Conservation (phyloP, 83 land plant species). For the Picea abies region DNA sequence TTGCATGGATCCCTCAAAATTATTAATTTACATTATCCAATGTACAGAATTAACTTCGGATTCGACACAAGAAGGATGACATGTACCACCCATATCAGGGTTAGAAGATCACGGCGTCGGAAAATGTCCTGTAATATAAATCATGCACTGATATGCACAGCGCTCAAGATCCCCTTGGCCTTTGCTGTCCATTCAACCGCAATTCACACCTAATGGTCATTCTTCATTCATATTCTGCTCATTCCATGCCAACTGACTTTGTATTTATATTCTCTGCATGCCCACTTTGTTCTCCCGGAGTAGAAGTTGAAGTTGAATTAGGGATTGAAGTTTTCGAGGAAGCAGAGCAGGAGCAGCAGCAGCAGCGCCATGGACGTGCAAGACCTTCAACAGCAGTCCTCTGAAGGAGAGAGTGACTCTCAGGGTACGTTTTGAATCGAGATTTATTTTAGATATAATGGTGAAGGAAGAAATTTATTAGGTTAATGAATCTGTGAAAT, state of each 20-base stretch:
- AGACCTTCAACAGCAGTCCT: neutral
- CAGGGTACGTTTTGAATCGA: neutral
- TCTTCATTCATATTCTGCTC: neutral
- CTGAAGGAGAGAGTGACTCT: neutral
- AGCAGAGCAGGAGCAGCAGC: too few species aligned
- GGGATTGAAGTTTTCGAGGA: too few species aligned
- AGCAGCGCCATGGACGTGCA: neutral
- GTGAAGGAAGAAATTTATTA: neutral
- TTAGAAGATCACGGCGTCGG: too few species aligned
- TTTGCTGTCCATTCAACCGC: neutral
- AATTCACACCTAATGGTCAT: neutral
- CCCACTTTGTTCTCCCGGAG: neutral
- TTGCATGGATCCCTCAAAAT: too few species aligned
- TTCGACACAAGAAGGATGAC: too few species aligned
- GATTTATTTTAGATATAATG: neutral
- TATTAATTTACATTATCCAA: too few species aligned
- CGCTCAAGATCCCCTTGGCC: too few species aligned
- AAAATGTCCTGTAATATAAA: too few species aligned
- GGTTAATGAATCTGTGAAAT: neutral
- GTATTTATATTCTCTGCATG: neutral
- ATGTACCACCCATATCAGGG: too few species aligned
- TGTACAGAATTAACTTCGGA: too few species aligned
- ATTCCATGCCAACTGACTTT: neutral
- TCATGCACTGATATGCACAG: too few species aligned
- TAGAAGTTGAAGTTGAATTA: neutral